Evolutionary conservation across 495 filamentous ascomycete species (phyloP).

Genomic region (Annulohypoxylon stygium): DNA sequence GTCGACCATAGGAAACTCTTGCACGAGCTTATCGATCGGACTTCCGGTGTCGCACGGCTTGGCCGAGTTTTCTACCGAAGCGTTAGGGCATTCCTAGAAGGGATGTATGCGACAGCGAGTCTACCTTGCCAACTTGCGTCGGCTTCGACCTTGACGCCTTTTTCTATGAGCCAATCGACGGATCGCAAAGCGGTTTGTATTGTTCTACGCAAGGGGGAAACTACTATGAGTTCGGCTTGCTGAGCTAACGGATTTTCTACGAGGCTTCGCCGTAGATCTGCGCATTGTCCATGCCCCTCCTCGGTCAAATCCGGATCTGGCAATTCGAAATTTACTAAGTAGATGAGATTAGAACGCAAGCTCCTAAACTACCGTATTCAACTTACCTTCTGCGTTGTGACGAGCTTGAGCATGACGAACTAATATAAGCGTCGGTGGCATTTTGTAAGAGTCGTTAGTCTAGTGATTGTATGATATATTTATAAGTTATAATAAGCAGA

Average conservation of each 20-base stretch:
- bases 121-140: slow-evolving; percentile 68
- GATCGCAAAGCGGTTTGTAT: slow-evolving; percentile 67
- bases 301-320: slow-evolving; percentile 68
- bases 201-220: slow-evolving; percentile 70
- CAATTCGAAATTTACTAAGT: slow-evolving; percentile 62
- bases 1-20: slow-evolving; percentile 66
- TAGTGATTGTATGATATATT: no score
- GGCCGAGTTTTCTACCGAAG: slow-evolving; percentile 63
- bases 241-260: slow-evolving; percentile 60
- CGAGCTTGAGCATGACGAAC: slow-evolving; percentile 70
- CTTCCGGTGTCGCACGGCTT: slow-evolving; percentile 71
- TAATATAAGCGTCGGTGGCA: slow-evolving; percentile 71
- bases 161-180: slow-evolving; percentile 65
- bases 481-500: background rate
- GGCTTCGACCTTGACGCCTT: slow-evolving; percentile 64
- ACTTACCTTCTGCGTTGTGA: slow-evolving; percentile 65
- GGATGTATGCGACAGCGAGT: background rate
- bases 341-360: slow-evolving; percentile 39
- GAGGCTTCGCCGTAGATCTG: slow-evolving; percentile 60
- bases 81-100: slow-evolving; percentile 20
- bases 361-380: slow-evolving; percentile 28
- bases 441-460: slow-evolving; percentile 37
- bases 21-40: slow-evolving; percentile 53
- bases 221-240: slow-evolving; percentile 68
- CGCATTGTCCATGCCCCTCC: slow-evolving; percentile 67